These are phyloP conservation scores for Vanrija pseudolonga DNA, from an alignment of 1,284 basidiomycete species.

Conservation along the genomic window DNA sequence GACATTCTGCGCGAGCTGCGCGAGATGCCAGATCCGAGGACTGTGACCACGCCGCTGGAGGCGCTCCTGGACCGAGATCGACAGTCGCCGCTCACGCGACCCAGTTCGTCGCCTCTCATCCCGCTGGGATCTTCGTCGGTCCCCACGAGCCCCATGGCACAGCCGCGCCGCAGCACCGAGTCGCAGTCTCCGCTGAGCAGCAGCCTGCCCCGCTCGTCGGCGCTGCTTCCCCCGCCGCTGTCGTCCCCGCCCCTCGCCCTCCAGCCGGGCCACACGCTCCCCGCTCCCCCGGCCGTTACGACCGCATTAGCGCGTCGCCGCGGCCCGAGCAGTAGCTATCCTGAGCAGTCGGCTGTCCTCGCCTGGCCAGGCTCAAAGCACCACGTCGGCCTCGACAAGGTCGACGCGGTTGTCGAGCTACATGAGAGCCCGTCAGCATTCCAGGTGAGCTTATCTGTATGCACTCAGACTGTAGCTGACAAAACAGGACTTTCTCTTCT, in stretches of 20 bases:
- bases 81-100: not conserved
- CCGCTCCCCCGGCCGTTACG: not conserved
- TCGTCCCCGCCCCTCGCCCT: not conserved
- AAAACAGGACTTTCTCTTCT: conserved; percentile 41
- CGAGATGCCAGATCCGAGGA: conserved; percentile 26
- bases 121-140: not conserved
- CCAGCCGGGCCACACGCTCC: not conserved
- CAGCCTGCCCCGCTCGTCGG: not conserved
- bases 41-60: conserved; percentile 1
- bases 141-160: not conserved
- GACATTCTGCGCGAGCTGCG: conserved; percentile 35
- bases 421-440: conserved; percentile 40
- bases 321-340: not conserved
- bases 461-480: not conserved
- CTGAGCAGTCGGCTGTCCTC: too few species aligned
- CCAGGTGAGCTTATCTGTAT: conserved; percentile 17
- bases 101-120: not conserved
- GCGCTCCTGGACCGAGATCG: conserved; percentile 1
- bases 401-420: conserved; percentile 39
- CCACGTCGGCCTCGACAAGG: not conserved
- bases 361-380: too few species aligned
- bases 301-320: not conserved
- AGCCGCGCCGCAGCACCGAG: not conserved
- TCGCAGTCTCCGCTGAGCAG: not conserved
- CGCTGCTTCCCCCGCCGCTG: not conserved